Conservation (phyloP, 83 land plant genomes). For the Isoetes engelmannii region DNA sequence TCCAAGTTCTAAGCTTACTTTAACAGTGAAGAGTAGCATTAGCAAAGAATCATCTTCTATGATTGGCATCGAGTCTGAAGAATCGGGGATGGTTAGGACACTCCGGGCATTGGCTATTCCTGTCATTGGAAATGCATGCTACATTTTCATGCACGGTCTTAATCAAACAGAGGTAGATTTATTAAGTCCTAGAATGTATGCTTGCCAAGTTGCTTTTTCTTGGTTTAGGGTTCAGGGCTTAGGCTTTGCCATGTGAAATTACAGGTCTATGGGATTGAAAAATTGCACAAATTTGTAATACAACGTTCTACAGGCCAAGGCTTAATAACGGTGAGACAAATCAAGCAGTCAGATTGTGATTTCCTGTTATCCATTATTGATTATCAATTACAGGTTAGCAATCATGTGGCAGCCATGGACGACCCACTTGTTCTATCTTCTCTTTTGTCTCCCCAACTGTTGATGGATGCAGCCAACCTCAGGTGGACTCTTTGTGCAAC, state of each 20-base stretch:
- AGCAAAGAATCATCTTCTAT: neutral
- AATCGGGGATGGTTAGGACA: slow-evolving; percentile 54
- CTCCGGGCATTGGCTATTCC: slow-evolving; percentile 82
- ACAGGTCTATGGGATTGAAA: slow-evolving; percentile 79
- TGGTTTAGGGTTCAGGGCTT: no score
- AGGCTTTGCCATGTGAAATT: slow-evolving; percentile 3
- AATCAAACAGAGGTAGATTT: slow-evolving; percentile 66
- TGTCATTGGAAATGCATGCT: slow-evolving; percentile 77
- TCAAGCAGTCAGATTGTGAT: neutral
- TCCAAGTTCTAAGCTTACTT: neutral
- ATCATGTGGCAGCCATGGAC: slow-evolving; percentile 90
- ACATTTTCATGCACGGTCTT: slow-evolving; percentile 89
- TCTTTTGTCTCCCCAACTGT: slow-evolving; percentile 60
- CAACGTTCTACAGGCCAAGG: slow-evolving; percentile 62
- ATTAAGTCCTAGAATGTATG: no score
- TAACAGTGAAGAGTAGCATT: neutral
- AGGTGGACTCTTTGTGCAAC: slow-evolving; percentile 97
- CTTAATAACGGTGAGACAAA: slow-evolving; percentile 59
- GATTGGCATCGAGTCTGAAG: slow-evolving; percentile 23
- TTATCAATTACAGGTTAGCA: slow-evolving; percentile 59
- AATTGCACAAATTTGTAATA: slow-evolving; percentile 55
- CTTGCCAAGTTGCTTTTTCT: no score
- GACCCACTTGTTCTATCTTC: slow-evolving; percentile 88
- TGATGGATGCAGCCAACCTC: slow-evolving; percentile 53
- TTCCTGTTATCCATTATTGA: neutral